Evolutionary conservation across 371 early-diverging fungal genomes (phyloP).

Genomic region (Spraguea lophii): DNA sequence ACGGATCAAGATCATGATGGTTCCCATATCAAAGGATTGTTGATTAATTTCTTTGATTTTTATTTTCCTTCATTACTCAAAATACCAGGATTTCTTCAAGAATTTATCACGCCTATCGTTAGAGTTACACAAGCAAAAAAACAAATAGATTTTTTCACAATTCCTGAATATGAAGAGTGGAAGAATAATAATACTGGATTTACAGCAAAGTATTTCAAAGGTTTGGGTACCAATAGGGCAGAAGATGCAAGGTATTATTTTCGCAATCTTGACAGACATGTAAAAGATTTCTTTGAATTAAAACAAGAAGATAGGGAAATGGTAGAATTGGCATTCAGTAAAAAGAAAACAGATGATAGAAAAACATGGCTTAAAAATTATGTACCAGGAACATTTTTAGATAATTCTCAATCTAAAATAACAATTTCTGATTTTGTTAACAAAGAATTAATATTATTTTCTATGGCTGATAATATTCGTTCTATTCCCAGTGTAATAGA

Average conservation of each 20-base stretch:
- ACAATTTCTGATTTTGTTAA: conserved; percentile 81
- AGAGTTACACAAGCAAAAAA: conserved; percentile 48
- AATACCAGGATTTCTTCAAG: conserved; percentile 75
- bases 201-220: conserved; percentile 86
- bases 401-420: conserved; percentile 58
- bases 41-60: conserved; percentile 89
- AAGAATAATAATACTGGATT: conserved; percentile 41
- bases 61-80: conserved; percentile 81
- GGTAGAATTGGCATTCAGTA: conserved; percentile 91
- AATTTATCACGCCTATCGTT: conserved; percentile 97
- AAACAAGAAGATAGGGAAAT: conserved; percentile 54
- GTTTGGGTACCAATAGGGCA: conserved; percentile 78
- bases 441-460: conserved; percentile 81
- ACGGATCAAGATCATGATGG: conserved; percentile 99
- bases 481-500: conserved; percentile 91
- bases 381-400: conserved; percentile 75
- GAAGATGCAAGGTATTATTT: conserved; percentile 87
- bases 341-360: conserved; percentile 76
- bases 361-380: conserved; percentile 79
- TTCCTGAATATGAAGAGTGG: conserved; percentile 87
- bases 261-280: conserved; percentile 55
- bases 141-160: conserved; percentile 62
- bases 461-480: conserved; percentile 83
- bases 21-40: conserved; percentile 90
- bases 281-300: conserved; percentile 59